Percentiles rank a stretch among this genome's conserved stretches.
These are phyloP conservation scores for Samsoniella hepiali DNA, from an alignment of 2,329 filamentous ascomycete species.

Conservation along the genomic window DNA sequence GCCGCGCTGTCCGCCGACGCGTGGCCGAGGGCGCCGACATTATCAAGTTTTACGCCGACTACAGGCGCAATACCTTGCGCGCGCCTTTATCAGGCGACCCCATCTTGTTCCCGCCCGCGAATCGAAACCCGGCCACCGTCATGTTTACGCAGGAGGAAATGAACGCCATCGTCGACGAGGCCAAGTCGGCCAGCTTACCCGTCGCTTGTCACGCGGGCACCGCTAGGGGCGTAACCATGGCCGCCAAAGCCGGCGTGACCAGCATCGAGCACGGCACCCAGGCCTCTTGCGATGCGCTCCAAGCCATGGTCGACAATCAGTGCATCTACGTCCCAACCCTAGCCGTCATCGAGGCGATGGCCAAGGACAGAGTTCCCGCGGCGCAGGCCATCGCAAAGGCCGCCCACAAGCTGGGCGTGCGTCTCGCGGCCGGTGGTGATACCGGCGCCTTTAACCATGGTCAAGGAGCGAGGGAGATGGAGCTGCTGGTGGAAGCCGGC, in stretches of 20 bases:
- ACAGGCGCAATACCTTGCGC: slow-evolving; percentile 42
- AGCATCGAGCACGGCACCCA: slow-evolving; percentile 46
- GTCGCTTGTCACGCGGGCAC: slow-evolving; percentile 44
- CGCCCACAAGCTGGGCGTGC: slow-evolving; percentile 46
- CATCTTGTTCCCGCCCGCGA: slow-evolving; percentile 29
- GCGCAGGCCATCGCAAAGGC: slow-evolving; percentile 40
- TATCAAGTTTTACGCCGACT: slow-evolving; percentile 52
- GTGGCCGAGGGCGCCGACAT: slow-evolving; percentile 48
- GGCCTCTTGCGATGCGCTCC: slow-evolving; percentile 38
- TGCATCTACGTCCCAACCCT: slow-evolving; percentile 54
- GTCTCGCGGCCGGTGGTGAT: slow-evolving; percentile 51
- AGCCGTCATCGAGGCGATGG: slow-evolving; percentile 39
- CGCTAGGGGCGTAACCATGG: slow-evolving; percentile 42
- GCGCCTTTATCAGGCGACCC: slow-evolving; percentile 33
- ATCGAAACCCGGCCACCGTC: slow-evolving; percentile 40
- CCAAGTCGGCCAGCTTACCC: slow-evolving; percentile 37
- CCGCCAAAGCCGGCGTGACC: slow-evolving; percentile 44
- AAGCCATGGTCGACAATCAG: slow-evolving; percentile 41
- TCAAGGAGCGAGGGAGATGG: slow-evolving; percentile 50
- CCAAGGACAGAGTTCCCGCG: slow-evolving; percentile 26
- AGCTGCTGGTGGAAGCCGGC: slow-evolving; percentile 51
- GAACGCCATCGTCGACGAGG: slow-evolving; percentile 47
- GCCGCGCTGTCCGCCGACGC: slow-evolving; percentile 44
- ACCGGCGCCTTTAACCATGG: slow-evolving; percentile 54
- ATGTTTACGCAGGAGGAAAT: slow-evolving; percentile 49